Conservation (phyloP, 2,329 filamentous ascomycete species). For the Parafenestella ontariensis region DNA sequence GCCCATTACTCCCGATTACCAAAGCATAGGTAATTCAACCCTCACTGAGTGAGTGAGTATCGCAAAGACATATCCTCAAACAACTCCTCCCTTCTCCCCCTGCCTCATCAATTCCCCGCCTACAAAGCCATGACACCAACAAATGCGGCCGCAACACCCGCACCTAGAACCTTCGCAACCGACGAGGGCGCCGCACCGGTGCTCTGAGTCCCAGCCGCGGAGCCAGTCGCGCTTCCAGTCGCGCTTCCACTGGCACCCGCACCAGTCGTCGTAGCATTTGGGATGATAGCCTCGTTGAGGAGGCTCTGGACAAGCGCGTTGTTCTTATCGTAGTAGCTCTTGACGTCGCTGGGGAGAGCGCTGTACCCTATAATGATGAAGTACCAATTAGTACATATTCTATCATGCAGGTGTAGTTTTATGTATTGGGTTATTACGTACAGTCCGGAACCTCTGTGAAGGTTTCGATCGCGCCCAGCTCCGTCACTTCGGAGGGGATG, state of each 20-base stretch:
- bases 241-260: slow-evolving; percentile 5
- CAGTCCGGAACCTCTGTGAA: slow-evolving; percentile 25
- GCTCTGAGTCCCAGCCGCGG: background rate
- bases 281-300: slow-evolving; percentile 18
- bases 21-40: background rate
- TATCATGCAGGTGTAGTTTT: too few species aligned
- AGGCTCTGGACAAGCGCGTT: slow-evolving; percentile 24
- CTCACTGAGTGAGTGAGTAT: too few species aligned
- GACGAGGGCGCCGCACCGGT: background rate
- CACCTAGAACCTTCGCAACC: slow-evolving; percentile 14
- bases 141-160: slow-evolving; percentile 27
- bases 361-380: too few species aligned
- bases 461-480: slow-evolving; percentile 17
- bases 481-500: slow-evolving; percentile 24
- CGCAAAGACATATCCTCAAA: background rate
- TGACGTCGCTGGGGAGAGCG: slow-evolving; percentile 31
- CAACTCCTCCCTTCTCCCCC: background rate
- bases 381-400: too few species aligned
- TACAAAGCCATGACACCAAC: slow-evolving; percentile 33
- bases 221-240: slow-evolving; percentile 9
- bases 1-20: background rate
- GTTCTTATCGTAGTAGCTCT: slow-evolving; percentile 31
- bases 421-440: too few species aligned
- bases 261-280: slow-evolving; percentile 8
- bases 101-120: background rate